Conservation (phyloP, 2,329 filamentous ascomycete genomes). For the Trichoderma atrobrunneum region DNA sequence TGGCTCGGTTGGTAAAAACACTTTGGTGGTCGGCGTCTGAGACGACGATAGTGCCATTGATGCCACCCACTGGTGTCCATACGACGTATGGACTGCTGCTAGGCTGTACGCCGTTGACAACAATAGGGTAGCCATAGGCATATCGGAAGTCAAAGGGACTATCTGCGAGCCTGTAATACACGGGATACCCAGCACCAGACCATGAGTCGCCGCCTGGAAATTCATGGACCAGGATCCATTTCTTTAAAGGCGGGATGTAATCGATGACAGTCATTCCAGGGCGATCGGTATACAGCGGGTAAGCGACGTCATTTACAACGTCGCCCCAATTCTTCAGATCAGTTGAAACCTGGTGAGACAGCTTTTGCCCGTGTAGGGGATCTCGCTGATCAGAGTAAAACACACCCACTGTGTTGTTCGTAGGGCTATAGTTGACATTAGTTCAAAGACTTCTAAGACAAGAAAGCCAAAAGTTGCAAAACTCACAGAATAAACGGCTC, state of each 20-base stretch:
- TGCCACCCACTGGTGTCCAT: too few species aligned
- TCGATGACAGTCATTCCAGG: neutral
- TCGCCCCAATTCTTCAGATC: neutral
- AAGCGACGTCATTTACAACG: neutral
- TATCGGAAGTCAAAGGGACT: neutral
- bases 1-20: too few species aligned
- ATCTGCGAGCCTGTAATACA: neutral
- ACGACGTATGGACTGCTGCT: neutral
- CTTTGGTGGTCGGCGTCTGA: too few species aligned
- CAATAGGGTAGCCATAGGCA: neutral
- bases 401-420: neutral
- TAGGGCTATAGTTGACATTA: neutral
- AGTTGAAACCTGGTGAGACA: neutral
- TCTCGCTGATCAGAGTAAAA: neutral
- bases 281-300: neutral
- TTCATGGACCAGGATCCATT: neutral
- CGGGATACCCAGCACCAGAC: neutral
- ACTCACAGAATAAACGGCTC: neutral
- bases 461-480: neutral
- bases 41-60: too few species aligned
- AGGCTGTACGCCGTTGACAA: neutral
- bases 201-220: neutral
- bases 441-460: too few species aligned
- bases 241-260: neutral
- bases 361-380: neutral